phyloP scores from a whole-genome alignment of 495 filamentous ascomycete genomes.

The Cercophora sp. region DNA sequence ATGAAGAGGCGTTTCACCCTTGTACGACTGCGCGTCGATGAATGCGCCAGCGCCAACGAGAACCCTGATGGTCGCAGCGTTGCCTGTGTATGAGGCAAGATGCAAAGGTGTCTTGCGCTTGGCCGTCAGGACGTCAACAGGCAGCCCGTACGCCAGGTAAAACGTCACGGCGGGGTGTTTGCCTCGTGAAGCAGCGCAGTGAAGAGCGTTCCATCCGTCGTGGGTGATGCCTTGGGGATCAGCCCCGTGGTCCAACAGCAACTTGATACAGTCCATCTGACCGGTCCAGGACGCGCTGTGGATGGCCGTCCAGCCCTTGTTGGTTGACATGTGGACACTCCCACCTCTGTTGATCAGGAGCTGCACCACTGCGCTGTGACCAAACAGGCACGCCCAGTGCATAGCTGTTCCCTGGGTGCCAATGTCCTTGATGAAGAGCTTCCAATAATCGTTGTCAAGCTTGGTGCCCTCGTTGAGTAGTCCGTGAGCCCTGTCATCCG shows the following conservation, averaged over 20 bases:
- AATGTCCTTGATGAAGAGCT: background rate
- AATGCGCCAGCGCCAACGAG: background rate
- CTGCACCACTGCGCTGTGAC: background rate
- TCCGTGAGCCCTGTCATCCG: background rate
- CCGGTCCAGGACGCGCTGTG: slow-evolving; percentile 5
- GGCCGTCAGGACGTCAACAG: background rate
- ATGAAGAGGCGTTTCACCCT: background rate
- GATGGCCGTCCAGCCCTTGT: slow-evolving; percentile 1
- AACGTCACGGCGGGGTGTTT: background rate
- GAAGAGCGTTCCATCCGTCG: slow-evolving; percentile 1
- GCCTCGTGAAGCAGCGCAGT: background rate
- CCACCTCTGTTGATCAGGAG: background rate
- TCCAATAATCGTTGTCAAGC: background rate
- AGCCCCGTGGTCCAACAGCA: background rate
- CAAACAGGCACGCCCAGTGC: slow-evolving; percentile 1
- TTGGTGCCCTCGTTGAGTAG: slow-evolving; percentile 1
- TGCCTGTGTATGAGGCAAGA: background rate
- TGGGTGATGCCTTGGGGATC: slow-evolving; percentile 1
- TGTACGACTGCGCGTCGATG: slow-evolving; percentile 3
- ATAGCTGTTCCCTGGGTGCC: background rate
- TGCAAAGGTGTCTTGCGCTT: slow-evolving; percentile 5
- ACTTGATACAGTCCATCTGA: background rate
- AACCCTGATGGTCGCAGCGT: background rate
- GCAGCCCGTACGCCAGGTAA: slow-evolving; percentile 1
- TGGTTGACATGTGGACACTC: background rate